phyloP scores from a whole-genome alignment of 139 green algal species.

The Nannochloris sp. region DNA sequence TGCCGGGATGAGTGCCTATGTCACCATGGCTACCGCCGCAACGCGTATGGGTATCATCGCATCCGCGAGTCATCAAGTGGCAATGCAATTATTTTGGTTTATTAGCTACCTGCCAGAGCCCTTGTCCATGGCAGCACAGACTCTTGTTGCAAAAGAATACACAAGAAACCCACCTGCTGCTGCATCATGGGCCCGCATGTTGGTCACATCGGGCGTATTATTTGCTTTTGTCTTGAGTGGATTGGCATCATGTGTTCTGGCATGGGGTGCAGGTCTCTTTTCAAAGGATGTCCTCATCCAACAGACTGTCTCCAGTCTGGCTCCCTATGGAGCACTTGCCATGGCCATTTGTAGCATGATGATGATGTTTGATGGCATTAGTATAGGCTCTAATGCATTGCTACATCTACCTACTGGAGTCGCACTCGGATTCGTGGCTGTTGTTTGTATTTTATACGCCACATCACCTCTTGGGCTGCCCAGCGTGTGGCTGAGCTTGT shows the following conservation, averaged over 20 bases:
- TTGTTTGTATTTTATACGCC: constrained; percentile 9
- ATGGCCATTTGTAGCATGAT: constrained; percentile 29
- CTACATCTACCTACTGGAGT: constrained; percentile 34
- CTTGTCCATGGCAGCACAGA: constrained; percentile 51
- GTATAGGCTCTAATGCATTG: constrained; percentile 33
- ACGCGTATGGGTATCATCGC: constrained; percentile 32
- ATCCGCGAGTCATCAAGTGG: constrained; percentile 51
- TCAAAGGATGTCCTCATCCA: constrained; percentile 30
- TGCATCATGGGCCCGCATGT: constrained; percentile 15
- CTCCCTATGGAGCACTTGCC: constrained; percentile 15
- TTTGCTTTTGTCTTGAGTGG: constrained; percentile 27
- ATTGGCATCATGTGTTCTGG: constrained; percentile 16
- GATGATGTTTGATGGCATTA: constrained; percentile 52
- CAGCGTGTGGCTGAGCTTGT: constrained; percentile 28
- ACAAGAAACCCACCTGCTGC: not conserved
- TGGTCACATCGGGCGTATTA: constrained; percentile 19
- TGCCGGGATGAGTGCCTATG: constrained; percentile 35
- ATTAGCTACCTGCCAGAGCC: constrained; percentile 55
- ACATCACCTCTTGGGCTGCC: constrained; percentile 5
- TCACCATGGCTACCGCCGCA: constrained; percentile 36
- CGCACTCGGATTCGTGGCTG: constrained; percentile 19
- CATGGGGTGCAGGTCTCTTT: constrained; percentile 25
- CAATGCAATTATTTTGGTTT: constrained; percentile 59
- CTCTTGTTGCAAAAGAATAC: constrained; percentile 44
- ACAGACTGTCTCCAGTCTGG: constrained; percentile 14